Evolutionary conservation across 1,284 basidiomycete species (phyloP).

Genomic region (Tilletia caries): DNA sequence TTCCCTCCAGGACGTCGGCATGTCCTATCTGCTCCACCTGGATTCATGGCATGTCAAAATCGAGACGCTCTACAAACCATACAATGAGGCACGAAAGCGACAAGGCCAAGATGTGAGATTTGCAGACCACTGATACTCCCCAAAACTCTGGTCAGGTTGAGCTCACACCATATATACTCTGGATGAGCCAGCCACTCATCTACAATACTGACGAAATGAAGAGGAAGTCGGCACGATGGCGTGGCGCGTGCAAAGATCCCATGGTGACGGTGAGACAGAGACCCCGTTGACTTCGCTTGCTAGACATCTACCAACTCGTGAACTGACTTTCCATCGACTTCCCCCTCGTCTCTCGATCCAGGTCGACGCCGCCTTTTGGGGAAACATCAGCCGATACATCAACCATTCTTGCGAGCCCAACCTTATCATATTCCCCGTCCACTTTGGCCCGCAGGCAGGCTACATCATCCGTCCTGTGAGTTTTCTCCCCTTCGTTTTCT

Average conservation of each 20-base stretch:
- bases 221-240: neutral
- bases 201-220: neutral
- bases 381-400: constrained; percentile 39
- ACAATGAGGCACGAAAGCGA: neutral
- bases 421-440: constrained; percentile 67
- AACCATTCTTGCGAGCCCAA: constrained; percentile 85
- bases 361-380: constrained; percentile 36
- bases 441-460: constrained; percentile 62
- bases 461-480: constrained; percentile 55
- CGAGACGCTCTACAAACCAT: neutral
- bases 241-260: neutral
- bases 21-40: constrained; percentile 78
- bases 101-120: neutral
- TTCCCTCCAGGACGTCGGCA: constrained; percentile 59
- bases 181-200: neutral
- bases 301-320: too few relatives aligned
- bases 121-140: too few relatives aligned
- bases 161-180: neutral
- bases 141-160: too few relatives aligned
- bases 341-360: neutral
- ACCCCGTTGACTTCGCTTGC: too few relatives aligned
- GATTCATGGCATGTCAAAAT: constrained; percentile 58
- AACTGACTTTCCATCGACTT: too few relatives aligned
- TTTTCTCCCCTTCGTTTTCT: constrained; percentile 59
- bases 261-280: neutral